Base-by-base conservation (phyloP, 2,329 filamentous ascomycete genomes). In the Capronia epimyces region DNA sequence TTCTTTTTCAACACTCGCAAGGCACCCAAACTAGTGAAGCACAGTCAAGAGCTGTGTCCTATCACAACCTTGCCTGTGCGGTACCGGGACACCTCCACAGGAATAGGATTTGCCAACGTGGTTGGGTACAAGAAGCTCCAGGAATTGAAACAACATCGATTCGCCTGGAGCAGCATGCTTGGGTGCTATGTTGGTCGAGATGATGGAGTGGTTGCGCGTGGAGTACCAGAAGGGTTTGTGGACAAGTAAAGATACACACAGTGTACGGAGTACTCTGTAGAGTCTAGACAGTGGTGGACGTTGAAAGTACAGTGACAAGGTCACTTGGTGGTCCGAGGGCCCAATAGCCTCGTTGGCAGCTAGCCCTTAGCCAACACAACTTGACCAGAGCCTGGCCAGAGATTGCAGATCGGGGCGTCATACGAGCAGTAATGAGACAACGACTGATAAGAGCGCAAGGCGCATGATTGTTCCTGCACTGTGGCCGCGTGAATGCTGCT, bases 71-170 rank as follows among this genome's bases (percentile, higher is more conserved):
- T 84, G 46, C 81, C 84, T 3, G 93, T 91, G 10, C 82, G 82
- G 48, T 97, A 94, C 68, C 80, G 83, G 20, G 93, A 98, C 66
- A 88, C 89, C 0, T 79, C 80, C 60, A 97, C 91, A 0, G 87
- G 87, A 0, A 76, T 97, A 13, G 81, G 84, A 1, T 98, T 91
- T 69, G 79, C 81, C 57, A 91, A 91, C 65, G 74, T 81, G 37
- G 80, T 84, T 56, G 90, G 89, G 0, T 96, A 89, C 70, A 65
- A 67, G 22, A 59, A 56, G 47, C 51, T 63, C 22, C 82, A 82
- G 61, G 83, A 94, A 66, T 85, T 97, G 40, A 84, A 87, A 62
- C 81, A 84, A 49, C 76, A 95, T 12, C 86, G 88, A 37, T 90
- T 89, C 66, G 80, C 80, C 51, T 98, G 88, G 87, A 95, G 89